Base-by-base conservation (phyloP, 73 alveolate genomes). In the Uronychia setigera region DNA sequence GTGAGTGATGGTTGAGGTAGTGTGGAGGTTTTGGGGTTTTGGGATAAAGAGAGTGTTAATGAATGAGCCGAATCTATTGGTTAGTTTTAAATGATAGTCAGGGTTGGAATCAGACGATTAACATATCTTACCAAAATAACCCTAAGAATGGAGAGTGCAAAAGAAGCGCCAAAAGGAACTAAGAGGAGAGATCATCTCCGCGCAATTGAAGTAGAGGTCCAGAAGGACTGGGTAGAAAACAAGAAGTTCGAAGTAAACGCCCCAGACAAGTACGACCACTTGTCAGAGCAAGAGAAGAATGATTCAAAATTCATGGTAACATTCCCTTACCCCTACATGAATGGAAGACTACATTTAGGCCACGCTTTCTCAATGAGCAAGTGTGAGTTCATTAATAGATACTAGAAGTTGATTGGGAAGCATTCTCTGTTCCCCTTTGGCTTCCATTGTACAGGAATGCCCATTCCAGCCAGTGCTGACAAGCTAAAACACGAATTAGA, bases 371-470 rank as follows among this genome's bases (percentile, higher is more conserved):
- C 99, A 0, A 84, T 96, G 83, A 89, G 99, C 32, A 98, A 98
- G 92, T 93, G 98, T 32, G 99, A 98, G 95, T 98, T 98, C 83
- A 93, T 94, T 31, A 97, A 98, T 35, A 89, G 99, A 31, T 98
- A 87, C 78, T 96, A 97, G 90, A 92, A 98, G 75, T 93, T 96
- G 87, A 83, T 80, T 29, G 99, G 99, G 19, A 96, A 96, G 87
- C 94, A 93, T 59, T 99, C 94, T 26, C 95, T 98, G 74, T 94
- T 97, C 87, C 99, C 99, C 29, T 98, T 98, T 83, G 99, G 98
- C 81, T 98, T 98, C 94, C 99, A 98, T 91, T 97, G 99, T 92
- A 98, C 99, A 0, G 99, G 99, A 33, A 97, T 98, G 99, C 99
- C 99, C 58, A 98, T 98, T 11, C 96, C 98, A 46, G 99, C 99